Evolutionary conservation across 345 rosid genomes (phyloP).

Genomic region (Eucalyptus sp.): DNA sequence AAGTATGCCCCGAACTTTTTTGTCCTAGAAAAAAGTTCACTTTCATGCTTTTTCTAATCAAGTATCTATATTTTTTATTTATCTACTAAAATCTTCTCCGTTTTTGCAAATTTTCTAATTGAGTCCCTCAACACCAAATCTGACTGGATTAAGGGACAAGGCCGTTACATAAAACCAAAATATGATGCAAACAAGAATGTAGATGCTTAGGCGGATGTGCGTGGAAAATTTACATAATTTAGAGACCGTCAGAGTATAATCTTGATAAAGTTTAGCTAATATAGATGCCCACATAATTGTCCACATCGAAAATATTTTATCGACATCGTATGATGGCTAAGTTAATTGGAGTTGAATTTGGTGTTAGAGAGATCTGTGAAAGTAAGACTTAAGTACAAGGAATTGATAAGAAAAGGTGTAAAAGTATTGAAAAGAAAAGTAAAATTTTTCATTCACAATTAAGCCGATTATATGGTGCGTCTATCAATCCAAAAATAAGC

Average conservation of each 20-base stretch:
- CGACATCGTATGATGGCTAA: accelerated
- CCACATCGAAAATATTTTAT: not conserved
- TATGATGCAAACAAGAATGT: not conserved
- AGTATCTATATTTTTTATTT: not conserved
- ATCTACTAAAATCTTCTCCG: not conserved
- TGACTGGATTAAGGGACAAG: not conserved
- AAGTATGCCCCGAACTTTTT: no score
- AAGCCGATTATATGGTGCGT: not conserved
- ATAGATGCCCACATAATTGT: not conserved
- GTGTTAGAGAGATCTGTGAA: not conserved
- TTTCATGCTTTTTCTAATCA: not conserved
- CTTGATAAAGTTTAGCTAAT: not conserved
- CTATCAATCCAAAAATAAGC: not conserved
- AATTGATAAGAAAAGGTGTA: not conserved
- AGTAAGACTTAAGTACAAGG: not conserved
- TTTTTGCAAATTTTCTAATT: not conserved
- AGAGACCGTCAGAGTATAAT: not conserved
- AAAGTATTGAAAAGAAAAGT: not conserved
- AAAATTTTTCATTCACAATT: not conserved
- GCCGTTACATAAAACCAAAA: not conserved
- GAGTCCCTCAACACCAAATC: not conserved
- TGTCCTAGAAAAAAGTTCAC: not conserved
- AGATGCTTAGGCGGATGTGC: not conserved
- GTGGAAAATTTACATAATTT: no score
- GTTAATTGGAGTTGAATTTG: not conserved